Evolutionary conservation across 2,329 filamentous ascomycete genomes (phyloP), one percentile per base, ranked within the genome.

Genomic region (Penicillium rolfsii): DNA sequence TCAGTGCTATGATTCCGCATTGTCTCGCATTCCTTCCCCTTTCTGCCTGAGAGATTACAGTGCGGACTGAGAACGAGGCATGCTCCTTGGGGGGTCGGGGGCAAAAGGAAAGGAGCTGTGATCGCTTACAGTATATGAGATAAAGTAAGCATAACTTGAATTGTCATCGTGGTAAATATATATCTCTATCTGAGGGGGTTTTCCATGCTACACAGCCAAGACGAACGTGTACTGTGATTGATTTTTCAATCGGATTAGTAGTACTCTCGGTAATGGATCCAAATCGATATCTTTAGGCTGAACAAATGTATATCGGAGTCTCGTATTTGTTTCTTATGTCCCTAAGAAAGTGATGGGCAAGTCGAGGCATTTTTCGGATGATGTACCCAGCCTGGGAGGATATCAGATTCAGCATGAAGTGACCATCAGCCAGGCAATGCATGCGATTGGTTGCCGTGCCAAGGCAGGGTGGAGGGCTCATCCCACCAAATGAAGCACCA

Each of bases 1-100:
- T 30, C 48, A 41, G 9, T 59, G 0, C n/a, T 30, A 52, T 61
- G 56, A 60, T 57, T 60, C 45, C 38, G 50, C 46, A 45, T 48
- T 64, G 55, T 61, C 65, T 67, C 45, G 58, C 48, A 55, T 64
- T 41, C 41, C 26, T 14, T 33, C 55, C n/a, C 52, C 33, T 33
- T 49, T 30, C 16, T 52, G 33, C 53, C 57, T 52, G 49, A 49
- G 48, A 9, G 41, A 52, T 36, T 55, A 48, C 24, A 41, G 43
- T 48, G 36, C 35, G 49, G 41, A 50, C 49, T 40, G 38, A 49
- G 22, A 52, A 55, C 36, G 6, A 30, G 33, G 19, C 19, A 22
- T 22, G 19, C 19, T 22, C 19, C 19, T 22, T 22, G 19, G 19
- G 19, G 19, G 19, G 19, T 22, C 1, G 19, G 19, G 19, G 19